These are phyloP conservation scores for Exophiala phaeomuriformis DNA, from an alignment of 2,329 filamentous ascomycete genomes.

Conservation along the genomic window DNA sequence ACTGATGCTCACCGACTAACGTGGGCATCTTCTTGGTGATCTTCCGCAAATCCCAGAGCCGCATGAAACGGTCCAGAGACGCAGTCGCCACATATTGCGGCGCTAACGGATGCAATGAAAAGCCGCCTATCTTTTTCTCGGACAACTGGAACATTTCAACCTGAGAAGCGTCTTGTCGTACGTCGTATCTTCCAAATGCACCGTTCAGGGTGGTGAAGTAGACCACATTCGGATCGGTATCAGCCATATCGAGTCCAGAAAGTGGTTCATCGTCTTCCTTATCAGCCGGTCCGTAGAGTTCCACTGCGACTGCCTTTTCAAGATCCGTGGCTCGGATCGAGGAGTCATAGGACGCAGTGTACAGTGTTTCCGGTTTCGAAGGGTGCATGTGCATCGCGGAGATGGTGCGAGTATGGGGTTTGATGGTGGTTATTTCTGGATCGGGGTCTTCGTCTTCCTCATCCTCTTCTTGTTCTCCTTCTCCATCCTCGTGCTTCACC, in stretches of 20 bases:
- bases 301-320: slow-evolving; percentile 66
- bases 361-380: slow-evolving; percentile 65
- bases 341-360: slow-evolving; percentile 85
- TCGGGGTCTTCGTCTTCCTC: slow-evolving; percentile 57
- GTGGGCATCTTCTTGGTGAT: slow-evolving; percentile 57
- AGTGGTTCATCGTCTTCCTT: slow-evolving; percentile 67
- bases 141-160: slow-evolving; percentile 67
- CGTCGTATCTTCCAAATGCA: slow-evolving; percentile 71
- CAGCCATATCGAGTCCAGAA: slow-evolving; percentile 73
- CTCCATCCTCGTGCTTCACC: slow-evolving; percentile 36
- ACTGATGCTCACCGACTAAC: slow-evolving; percentile 73
- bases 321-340: slow-evolving; percentile 83
- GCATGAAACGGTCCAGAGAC: slow-evolving; percentile 79
- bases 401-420: slow-evolving; percentile 83
- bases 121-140: slow-evolving; percentile 94
- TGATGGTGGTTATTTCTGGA: slow-evolving; percentile 80
- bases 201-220: slow-evolving; percentile 86
- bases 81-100: slow-evolving; percentile 83
- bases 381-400: slow-evolving; percentile 73
- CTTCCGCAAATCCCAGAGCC: slow-evolving; percentile 86
- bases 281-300: slow-evolving; percentile 70
- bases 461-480: slow-evolving; percentile 61
- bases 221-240: slow-evolving; percentile 62
- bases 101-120: slow-evolving; percentile 70
- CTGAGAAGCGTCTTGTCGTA: slow-evolving; percentile 51